These are phyloP conservation scores for Ceratocystis alfenasii DNA, from an alignment of 2,329 filamentous ascomycete genomes.

Conservation along the genomic window DNA sequence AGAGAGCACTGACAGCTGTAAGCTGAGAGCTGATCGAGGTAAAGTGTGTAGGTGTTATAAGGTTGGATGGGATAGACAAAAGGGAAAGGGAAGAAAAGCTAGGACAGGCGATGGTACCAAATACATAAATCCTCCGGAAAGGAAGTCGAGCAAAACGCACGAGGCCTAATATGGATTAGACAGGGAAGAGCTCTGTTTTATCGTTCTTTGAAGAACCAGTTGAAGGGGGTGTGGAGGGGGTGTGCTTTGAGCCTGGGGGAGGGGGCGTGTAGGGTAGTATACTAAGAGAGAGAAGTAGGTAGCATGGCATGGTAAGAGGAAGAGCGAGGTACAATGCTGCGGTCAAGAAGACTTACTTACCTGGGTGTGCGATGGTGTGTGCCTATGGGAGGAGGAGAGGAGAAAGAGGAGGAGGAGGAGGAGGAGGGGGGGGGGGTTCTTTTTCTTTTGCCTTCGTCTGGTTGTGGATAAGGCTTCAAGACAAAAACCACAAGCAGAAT, in stretches of 20 bases:
- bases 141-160: conserved; percentile 11
- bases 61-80: conserved; percentile 14
- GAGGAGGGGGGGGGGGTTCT: too few relatives aligned
- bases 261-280: background rate
- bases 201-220: conserved; percentile 15
- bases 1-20: conserved; percentile 14
- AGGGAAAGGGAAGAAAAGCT: conserved; percentile 14
- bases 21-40: conserved; percentile 13
- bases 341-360: conserved; percentile 6
- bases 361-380: background rate
- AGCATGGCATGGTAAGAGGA: conserved; percentile 7
- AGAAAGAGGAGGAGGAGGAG: too few relatives aligned
- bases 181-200: conserved; percentile 16
- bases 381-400: background rate
- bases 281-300: background rate
- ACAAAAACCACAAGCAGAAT: background rate
- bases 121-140: conserved; percentile 15
- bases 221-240: conserved; percentile 8
- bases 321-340: background rate
- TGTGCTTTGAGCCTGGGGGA: conserved; percentile 3
- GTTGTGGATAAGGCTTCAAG: background rate
- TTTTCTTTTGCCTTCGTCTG: background rate
- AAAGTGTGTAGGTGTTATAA: conserved; percentile 13
- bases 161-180: conserved; percentile 14
- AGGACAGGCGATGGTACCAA: conserved; percentile 16